These are phyloP conservation scores for Coemansia sp. DNA, from an alignment of 192 early-diverging fungal genomes.

Conservation along the genomic window DNA sequence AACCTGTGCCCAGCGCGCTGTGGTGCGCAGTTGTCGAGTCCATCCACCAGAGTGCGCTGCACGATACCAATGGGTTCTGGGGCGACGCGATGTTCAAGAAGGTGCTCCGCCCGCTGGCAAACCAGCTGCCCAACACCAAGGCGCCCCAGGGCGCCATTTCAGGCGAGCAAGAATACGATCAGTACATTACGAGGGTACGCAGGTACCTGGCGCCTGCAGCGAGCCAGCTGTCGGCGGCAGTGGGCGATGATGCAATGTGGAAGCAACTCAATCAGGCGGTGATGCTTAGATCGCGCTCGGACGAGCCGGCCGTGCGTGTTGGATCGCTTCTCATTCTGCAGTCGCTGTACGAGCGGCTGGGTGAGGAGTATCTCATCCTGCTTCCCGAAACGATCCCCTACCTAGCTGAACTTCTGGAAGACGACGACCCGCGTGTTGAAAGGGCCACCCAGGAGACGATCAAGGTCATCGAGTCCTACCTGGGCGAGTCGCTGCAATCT, in stretches of 20 bases:
- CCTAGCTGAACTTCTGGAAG: slow-evolving; percentile 94
- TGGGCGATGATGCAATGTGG: slow-evolving; percentile 79
- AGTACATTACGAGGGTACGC: slow-evolving; percentile 59
- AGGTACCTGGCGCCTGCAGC: slow-evolving; percentile 72
- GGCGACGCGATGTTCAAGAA: slow-evolving; percentile 75
- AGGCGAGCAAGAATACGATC: slow-evolving; percentile 18
- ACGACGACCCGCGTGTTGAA: slow-evolving; percentile 85
- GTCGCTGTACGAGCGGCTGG: slow-evolving; percentile 81
- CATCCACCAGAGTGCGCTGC: slow-evolving; percentile 64
- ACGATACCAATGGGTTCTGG: slow-evolving; percentile 67
- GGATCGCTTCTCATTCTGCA: slow-evolving; percentile 69
- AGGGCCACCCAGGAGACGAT: slow-evolving; percentile 76
- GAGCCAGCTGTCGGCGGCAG: slow-evolving; percentile 77
- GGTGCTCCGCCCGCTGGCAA: slow-evolving; percentile 67
- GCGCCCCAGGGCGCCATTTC: background rate
- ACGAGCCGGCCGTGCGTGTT: slow-evolving; percentile 67
- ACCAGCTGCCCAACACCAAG: slow-evolving; percentile 70
- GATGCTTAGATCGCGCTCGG: slow-evolving; percentile 75
- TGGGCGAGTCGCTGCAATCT: slow-evolving; percentile 88
- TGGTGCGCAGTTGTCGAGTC: slow-evolving; percentile 75
- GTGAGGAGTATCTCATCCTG: slow-evolving; percentile 91
- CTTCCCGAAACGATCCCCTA: slow-evolving; percentile 95
- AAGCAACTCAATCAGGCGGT: slow-evolving; percentile 84
- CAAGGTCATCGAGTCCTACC: slow-evolving; percentile 80
- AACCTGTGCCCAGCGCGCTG: slow-evolving; percentile 57